Conservation (phyloP, 1,284 basidiomycete genomes). For the Rhodotorula mucilaginosa region DNA sequence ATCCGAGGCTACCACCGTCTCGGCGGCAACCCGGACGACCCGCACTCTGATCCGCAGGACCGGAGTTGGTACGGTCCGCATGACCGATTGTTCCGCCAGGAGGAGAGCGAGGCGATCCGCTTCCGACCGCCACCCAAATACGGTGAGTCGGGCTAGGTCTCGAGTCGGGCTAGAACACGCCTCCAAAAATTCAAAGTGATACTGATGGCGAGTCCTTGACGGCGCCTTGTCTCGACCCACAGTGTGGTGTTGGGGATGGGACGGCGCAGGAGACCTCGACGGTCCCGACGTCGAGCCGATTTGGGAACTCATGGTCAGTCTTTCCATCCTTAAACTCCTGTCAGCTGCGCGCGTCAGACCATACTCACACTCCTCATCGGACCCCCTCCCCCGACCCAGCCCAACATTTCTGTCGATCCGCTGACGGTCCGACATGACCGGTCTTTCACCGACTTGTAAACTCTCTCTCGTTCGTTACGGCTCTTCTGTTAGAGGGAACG, state of each 20-base stretch:
- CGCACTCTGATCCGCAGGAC: slow-evolving; percentile 89
- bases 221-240: too few species aligned
- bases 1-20: slow-evolving; percentile 86
- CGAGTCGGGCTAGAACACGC: slow-evolving; percentile 46
- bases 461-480: too few species aligned
- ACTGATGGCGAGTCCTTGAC: not conserved
- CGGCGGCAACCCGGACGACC: slow-evolving; percentile 88
- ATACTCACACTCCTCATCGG: not conserved
- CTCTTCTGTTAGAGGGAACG: not conserved
- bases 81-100: slow-evolving; percentile 81
- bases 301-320: slow-evolving; percentile 69
- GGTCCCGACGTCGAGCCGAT: slow-evolving; percentile 80
- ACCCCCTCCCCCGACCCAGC: slow-evolving; percentile 31
- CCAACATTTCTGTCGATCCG: slow-evolving; percentile 61
- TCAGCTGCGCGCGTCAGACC: not conserved
- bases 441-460: slow-evolving; percentile 45
- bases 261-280: slow-evolving; percentile 91
- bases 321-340: not conserved
- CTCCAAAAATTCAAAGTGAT: not conserved
- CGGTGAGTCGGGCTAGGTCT: slow-evolving; percentile 58
- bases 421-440: slow-evolving; percentile 73
- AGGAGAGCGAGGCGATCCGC: slow-evolving; percentile 71
- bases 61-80: slow-evolving; percentile 92
- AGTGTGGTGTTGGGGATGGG: slow-evolving; percentile 95
- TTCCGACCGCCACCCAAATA: slow-evolving; percentile 80